Percentiles rank a stretch among this genome's conserved stretches.
These are phyloP conservation scores for Backusella macrospora DNA, from an alignment of 192 early-diverging fungal species.

Conservation along the genomic window DNA sequence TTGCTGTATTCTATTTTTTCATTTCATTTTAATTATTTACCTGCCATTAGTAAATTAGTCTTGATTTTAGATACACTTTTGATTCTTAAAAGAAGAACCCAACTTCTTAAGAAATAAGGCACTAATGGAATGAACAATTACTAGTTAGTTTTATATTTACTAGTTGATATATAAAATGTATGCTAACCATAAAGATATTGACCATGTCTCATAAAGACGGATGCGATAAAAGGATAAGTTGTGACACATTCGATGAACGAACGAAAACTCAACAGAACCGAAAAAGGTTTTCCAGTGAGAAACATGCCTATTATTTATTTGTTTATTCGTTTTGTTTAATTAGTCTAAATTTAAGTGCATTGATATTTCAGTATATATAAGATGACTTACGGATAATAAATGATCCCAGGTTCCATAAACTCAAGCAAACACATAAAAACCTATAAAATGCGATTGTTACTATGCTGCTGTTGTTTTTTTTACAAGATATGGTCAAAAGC, in stretches of 20 bases:
- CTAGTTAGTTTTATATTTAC: background rate
- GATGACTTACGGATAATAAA: constrained; percentile 39
- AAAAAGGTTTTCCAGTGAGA: constrained; percentile 25
- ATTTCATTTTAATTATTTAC: constrained; percentile 26
- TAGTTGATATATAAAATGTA: background rate
- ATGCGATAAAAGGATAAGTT: constrained; percentile 57
- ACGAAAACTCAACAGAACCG: constrained; percentile 49
- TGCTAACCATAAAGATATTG: constrained; percentile 48
- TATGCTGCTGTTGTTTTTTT: background rate
- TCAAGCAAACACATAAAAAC: constrained; percentile 27
- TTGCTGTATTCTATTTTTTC: too few species aligned
- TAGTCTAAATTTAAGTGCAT: background rate
- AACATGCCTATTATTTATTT: constrained; percentile 20
- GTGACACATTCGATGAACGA: constrained; percentile 53
- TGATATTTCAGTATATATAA: too few species aligned
- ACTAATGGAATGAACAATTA: constrained; percentile 27
- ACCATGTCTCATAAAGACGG: constrained; percentile 44
- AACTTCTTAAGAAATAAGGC: constrained; percentile 66
- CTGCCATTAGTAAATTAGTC: constrained; percentile 51
- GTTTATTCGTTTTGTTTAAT: background rate
- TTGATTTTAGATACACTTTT: constrained; percentile 59
- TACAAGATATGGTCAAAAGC: background rate
- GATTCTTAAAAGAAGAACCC: constrained; percentile 57
- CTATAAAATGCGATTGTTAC: background rate
- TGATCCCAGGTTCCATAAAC: constrained; percentile 37